A percentile compares a stretch with the other conserved stretches of the same genome.
Conservation (phyloP, 768 basidiomycete species). For the Kwoniella sp. region DNA sequence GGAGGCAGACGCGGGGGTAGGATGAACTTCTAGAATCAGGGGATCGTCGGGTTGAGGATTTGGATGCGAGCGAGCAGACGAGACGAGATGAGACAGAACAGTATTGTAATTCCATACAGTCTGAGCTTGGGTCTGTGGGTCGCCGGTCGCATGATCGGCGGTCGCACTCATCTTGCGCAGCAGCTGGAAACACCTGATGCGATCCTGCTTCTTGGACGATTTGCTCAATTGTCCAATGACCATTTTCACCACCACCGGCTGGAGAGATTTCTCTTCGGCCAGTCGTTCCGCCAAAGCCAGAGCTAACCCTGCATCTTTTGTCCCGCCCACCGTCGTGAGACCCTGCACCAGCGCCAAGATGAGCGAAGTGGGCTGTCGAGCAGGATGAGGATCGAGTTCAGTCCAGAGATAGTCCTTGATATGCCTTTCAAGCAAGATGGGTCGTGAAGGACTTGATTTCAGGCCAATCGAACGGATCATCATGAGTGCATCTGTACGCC, state of each 20-base stretch:
- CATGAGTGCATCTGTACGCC: slow-evolving; percentile 23
- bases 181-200: slow-evolving; percentile 14
- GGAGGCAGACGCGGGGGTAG: background rate
- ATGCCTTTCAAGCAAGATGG: slow-evolving; percentile 41
- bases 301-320: slow-evolving; percentile 26
- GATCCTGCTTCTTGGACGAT: slow-evolving; percentile 12
- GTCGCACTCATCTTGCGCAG: slow-evolving; percentile 1
- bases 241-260: background rate
- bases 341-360: slow-evolving; percentile 30
- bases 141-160: background rate
- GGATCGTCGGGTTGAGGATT: background rate
- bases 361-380: slow-evolving; percentile 2
- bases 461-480: slow-evolving; percentile 31
- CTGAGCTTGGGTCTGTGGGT: background rate
- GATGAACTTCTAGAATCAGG: background rate
- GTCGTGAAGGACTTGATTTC: slow-evolving; percentile 21
- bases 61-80: background rate
- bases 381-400: background rate
- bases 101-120: slow-evolving; percentile 16
- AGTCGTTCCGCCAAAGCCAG: slow-evolving; percentile 16
- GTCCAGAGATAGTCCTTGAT: slow-evolving; percentile 39
- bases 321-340: slow-evolving; percentile 6
- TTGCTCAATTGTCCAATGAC: slow-evolving; percentile 10
- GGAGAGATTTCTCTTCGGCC: slow-evolving; percentile 7
- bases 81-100: slow-evolving; percentile 12